Base-by-base conservation (phyloP, 2,329 filamentous ascomycete genomes). In the Epichloe bromicola region DNA sequence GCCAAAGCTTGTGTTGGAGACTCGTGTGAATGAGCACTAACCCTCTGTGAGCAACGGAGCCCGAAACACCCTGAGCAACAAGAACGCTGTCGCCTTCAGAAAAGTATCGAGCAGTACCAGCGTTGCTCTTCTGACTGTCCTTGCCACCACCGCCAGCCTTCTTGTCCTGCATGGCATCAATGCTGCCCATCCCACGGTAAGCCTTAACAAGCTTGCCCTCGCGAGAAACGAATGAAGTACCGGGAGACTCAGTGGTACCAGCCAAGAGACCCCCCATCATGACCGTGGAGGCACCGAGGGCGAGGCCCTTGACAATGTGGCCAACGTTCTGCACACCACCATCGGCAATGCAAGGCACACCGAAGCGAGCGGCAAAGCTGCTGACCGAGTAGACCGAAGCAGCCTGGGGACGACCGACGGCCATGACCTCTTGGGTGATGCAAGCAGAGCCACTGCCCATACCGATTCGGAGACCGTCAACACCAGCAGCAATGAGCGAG, bases 191-290 rank as follows among this genome's bases (percentile, higher is more conserved):
- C 54, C 93, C 93, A 70, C 93, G 87, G 78, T 98, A 98, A 40
- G 93, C 90, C 79, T 98, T 98, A 70, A 98, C 91, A 50, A 98
- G 83, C 78, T 97, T 94, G 58, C 93, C 93, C 71, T 97, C 91
- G 54, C 87, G 85, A 64, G 88, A 95, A 60, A 98, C 88, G 65
- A 95, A 97, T 59, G 94, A 97, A 58, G 91, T 90, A 57, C 93
- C 94, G 37, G 93, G 93, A 38, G 91, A 97, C 73, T 98, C 93
- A 41, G 91, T 96, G 56, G 93, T 97, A 67, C 94, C 93, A 48
- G 93, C 93, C 58, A 98, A 80, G 49, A 98, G 83, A 73, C 93
- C 94, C 93, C 93, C 93, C 93, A 98, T 98, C 93, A 98, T 98
- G 67, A 98, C 85, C 38, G 90, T 94, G 44, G 87, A 88, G 53